A percentile compares a stretch with the other conserved stretches of the same genome.
Evolutionary conservation across 2,329 filamentous ascomycete species (phyloP).

Genomic region (Diaporthe caulivora): DNA sequence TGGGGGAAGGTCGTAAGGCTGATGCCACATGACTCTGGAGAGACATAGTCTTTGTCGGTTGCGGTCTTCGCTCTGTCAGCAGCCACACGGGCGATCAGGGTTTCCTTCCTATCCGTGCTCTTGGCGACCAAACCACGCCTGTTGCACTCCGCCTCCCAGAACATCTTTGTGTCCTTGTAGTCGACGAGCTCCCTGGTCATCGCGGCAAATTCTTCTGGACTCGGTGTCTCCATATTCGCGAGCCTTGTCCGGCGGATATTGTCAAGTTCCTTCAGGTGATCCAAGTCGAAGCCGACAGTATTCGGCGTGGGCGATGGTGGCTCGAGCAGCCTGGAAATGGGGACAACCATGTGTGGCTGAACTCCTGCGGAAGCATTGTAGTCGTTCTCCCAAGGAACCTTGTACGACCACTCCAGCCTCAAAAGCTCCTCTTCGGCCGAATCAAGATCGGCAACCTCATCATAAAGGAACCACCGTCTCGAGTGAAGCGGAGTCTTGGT

Average conservation of each 20-base stretch:
- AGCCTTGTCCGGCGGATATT: neutral
- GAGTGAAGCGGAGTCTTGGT: constrained; percentile 37
- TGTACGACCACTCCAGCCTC: constrained; percentile 32
- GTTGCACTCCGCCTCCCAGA: constrained; percentile 36
- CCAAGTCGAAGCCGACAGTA: neutral
- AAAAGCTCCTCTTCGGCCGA: constrained; percentile 10
- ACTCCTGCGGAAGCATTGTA: neutral
- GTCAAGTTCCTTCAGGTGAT: neutral
- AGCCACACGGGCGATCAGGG: constrained; percentile 21
- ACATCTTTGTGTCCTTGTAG: constrained; percentile 21
- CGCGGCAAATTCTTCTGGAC: neutral
- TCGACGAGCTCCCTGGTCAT: neutral
- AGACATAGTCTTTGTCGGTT: constrained; percentile 34
- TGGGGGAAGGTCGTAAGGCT: constrained; percentile 1
- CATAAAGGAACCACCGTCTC: constrained; percentile 28
- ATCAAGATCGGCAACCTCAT: neutral
- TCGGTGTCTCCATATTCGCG: neutral
- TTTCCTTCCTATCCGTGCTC: constrained; percentile 2
- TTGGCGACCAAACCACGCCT: constrained; percentile 32
- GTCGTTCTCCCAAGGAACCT: constrained; percentile 29
- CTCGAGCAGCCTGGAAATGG: constrained; percentile 9
- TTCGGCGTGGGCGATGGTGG: neutral
- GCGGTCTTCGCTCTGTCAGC: constrained; percentile 22
- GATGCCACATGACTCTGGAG: constrained; percentile 33
- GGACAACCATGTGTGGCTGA: constrained; percentile 1